Evolutionary conservation across 768 basidiomycete species (phyloP), one percentile per base, ranked within the genome.

Genomic region (Agaricus sinodeliciosus): DNA sequence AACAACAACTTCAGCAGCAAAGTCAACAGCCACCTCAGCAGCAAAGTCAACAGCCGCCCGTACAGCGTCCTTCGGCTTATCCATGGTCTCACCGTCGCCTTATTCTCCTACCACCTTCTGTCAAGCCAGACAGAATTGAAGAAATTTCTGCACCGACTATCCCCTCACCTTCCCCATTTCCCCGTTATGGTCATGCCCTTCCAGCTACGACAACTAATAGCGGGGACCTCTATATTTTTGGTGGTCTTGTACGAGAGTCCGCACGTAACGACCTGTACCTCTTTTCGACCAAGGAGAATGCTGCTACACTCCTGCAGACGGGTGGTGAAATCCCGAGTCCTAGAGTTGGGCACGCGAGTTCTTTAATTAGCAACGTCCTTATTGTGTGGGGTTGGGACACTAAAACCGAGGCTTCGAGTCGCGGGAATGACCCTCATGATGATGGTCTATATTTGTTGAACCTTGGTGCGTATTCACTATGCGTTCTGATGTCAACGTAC

Each of bases 381-480:
- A 89, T 98, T 55, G 87, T 97, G 3, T 99, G 96, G 96, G 96
- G 96, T 28, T 96, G 95, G 22, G 96, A 99, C 65, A 97, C 94
- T 3, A 94, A 92, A 69, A 81, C 84, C 12, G 85, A 86, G 73
- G 19, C 66, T 71, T 77, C 28, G 79, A 75, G 59, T 74, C 74
- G 8, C 71, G 9, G 92, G 93, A 55, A 83, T 79, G 59, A 54
- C 16, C 52, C 52, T 31, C 90, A 94, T 69, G 96, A 98, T 65
- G 91, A 97, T 66, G 87, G 83, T 0, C 72, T 98, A 41, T 98
- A 98, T 75, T 76, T 99, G 9, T 75, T 99, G 43, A 98, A 98
- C 67, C 80, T 97, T 35, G 85, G 95, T 94, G 65, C 59, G 89
- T 75, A n/a, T 27, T n/a, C 16, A 54, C 54, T 47, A 9, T 44